phyloP scores from a whole-genome alignment of 805 yeast species.

The Yamadazyma philogaea region DNA sequence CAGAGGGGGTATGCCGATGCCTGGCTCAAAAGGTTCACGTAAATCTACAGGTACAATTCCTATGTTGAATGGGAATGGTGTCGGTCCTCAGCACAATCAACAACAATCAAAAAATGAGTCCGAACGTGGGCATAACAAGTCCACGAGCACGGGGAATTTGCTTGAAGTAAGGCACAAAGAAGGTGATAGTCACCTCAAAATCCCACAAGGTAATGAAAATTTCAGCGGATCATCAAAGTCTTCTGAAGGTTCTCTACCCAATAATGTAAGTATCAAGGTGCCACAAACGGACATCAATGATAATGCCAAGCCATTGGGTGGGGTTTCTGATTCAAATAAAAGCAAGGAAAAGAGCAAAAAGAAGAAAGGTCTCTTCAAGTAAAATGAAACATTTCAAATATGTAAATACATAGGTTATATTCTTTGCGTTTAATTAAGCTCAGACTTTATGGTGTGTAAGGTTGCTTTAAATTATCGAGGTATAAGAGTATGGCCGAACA shows the following conservation, averaged over 20 bases:
- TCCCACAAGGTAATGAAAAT: conserved; percentile 16
- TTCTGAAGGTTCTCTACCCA: conserved; percentile 19
- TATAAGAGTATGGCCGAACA: too few species aligned
- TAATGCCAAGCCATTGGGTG: conserved; percentile 31
- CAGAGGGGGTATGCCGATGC: conserved; percentile 48
- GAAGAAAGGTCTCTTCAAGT: conserved; percentile 27
- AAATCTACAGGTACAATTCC: conserved; percentile 17
- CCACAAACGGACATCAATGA: conserved; percentile 9
- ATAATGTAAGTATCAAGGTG: conserved; percentile 15
- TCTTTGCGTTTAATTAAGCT: neutral
- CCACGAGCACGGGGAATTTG: conserved; percentile 15
- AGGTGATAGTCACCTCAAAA: conserved; percentile 19
- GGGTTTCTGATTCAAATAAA: conserved; percentile 19
- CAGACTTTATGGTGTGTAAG: too few species aligned
- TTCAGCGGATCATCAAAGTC: conserved; percentile 10
- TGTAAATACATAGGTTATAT: conserved; percentile 1
- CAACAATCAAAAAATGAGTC: neutral
- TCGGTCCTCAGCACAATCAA: neutral
- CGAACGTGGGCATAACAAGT: conserved; percentile 10
- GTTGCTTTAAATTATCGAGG: too few species aligned
- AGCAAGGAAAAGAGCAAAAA: conserved; percentile 17
- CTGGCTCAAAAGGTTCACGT: conserved; percentile 19
- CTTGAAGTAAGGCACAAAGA: conserved; percentile 9
- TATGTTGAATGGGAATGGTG: conserved; percentile 10
- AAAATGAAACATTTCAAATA: neutral